Evolutionary conservation across 345 rosid genomes (phyloP), one percentile per base, ranked within the genome.

Genomic region (Syzygium grande): DNA sequence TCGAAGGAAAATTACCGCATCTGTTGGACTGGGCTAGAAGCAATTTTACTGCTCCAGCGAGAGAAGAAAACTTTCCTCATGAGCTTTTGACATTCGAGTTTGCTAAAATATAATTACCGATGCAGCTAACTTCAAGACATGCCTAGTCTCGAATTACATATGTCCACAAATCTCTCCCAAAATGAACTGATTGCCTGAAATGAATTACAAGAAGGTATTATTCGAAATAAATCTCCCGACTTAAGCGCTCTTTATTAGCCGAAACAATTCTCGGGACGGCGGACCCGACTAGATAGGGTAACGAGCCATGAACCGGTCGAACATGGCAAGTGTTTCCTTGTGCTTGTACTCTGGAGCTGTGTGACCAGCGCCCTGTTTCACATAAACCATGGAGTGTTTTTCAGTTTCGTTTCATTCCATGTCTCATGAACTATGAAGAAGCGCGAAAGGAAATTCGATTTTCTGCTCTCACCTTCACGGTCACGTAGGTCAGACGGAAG

Each of bases 261-360:
- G 25, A 29, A 29, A 84, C 10, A 15, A 84, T 7, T 25, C 43
- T 84, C 15, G 58, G 5, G 34, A 53, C 22, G 43, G 43, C 9
- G 7, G 49, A 49, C 16, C 59, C 6, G 86, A 84, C 87, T 86
- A 91, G 78, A 91, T 88, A 5, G 90, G 93, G 51, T 90, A 88
- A 19, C 88, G 89, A 21, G 92, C 91, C 46, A 92, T 58, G 53
- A 86, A 92, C 52, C 91, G 87, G 55, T 90, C 88, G 41, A 92
- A 65, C 93, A 92, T 89, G 27, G 88, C 90, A 11, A 85, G 91
- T 15, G 89, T 27, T 51, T 87, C 87, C 52, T 84, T 84, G 65
- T 88, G 91, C 86, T 88, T 92, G 86, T 85, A 92, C 87, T 92
- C 92, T 41, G 92, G 93, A 85, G 89, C 91, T 22, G 93, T 90